phyloP scores from a whole-genome alignment of 2,329 filamentous ascomycete species.

The Leptographium galeiforme region DNA sequence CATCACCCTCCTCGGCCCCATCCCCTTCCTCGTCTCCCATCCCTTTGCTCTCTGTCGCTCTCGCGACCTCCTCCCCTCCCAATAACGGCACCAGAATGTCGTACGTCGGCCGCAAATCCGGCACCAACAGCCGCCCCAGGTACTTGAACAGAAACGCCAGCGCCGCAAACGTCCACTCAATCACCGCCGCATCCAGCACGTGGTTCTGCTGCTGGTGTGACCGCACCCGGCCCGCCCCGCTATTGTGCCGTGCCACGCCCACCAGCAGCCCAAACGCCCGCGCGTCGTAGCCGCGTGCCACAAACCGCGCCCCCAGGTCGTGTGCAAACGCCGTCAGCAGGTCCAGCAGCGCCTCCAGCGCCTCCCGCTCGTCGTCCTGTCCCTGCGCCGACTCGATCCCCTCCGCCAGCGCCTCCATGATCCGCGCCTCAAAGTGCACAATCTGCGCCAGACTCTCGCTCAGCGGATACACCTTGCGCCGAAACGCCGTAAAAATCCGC shows the following conservation, averaged over 20 bases:
- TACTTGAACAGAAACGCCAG: constrained; percentile 97
- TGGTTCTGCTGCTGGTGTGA: constrained; percentile 30
- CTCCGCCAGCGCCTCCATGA: constrained; percentile 62
- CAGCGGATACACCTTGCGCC: constrained; percentile 58
- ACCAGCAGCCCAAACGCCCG: constrained; percentile 62
- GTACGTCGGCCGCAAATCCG: constrained; percentile 74
- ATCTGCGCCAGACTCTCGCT: constrained; percentile 88
- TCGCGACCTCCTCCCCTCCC: constrained; percentile 61
- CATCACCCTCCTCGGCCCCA: too few species aligned
- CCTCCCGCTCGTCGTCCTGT: constrained; percentile 42
- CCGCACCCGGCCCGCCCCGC: constrained; percentile 5
- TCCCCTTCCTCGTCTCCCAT: neutral
- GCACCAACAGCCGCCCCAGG: constrained; percentile 71
- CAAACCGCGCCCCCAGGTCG: constrained; percentile 70
- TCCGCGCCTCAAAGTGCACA: constrained; percentile 75
- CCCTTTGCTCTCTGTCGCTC: neutral
- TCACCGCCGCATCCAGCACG: constrained; percentile 70
- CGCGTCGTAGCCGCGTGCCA: constrained; percentile 64
- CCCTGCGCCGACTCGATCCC: constrained; percentile 51
- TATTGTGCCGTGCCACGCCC: constrained; percentile 43
- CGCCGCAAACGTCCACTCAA: constrained; percentile 94
- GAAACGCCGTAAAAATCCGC: constrained; percentile 64
- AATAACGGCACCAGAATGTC: constrained; percentile 73
- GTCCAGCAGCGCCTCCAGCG: constrained; percentile 73
- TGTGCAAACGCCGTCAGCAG: constrained; percentile 91